Conservation (phyloP, 305 asterid genomes). For the Solanum chacoense region DNA sequence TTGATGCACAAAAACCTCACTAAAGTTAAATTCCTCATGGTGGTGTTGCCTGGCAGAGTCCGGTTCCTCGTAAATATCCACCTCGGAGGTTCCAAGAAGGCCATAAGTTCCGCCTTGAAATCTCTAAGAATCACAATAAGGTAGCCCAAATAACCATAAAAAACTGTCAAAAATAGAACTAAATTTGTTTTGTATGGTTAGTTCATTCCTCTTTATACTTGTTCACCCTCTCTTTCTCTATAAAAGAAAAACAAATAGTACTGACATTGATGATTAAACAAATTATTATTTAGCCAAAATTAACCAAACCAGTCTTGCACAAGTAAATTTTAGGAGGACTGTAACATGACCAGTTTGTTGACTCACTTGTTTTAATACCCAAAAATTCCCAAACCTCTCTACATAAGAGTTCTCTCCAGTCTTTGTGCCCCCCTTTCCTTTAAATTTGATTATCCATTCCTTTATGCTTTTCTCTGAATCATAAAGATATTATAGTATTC, state of each 20-base stretch:
- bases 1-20: slow-evolving; percentile 97
- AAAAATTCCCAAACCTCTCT: neutral
- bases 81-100: slow-evolving; percentile 64
- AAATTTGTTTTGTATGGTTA: neutral
- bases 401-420: neutral
- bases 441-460: neutral
- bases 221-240: neutral
- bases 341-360: neutral
- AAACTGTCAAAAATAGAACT: neutral
- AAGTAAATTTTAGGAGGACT: neutral
- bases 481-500: neutral
- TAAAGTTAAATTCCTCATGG: slow-evolving; percentile 76
- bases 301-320: neutral
- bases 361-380: neutral
- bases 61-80: slow-evolving; percentile 56
- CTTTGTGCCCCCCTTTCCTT: neutral
- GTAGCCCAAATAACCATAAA: neutral
- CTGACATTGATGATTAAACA: neutral
- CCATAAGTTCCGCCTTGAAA: slow-evolving; percentile 90
- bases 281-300: neutral
- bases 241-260: neutral
- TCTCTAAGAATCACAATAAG: slow-evolving; percentile 38
- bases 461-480: neutral
- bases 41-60: slow-evolving; percentile 52
- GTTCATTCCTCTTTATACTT: neutral